phyloP scores from a whole-genome alignment of 768 basidiomycete species.

The Kwoniella shandongensis region DNA sequence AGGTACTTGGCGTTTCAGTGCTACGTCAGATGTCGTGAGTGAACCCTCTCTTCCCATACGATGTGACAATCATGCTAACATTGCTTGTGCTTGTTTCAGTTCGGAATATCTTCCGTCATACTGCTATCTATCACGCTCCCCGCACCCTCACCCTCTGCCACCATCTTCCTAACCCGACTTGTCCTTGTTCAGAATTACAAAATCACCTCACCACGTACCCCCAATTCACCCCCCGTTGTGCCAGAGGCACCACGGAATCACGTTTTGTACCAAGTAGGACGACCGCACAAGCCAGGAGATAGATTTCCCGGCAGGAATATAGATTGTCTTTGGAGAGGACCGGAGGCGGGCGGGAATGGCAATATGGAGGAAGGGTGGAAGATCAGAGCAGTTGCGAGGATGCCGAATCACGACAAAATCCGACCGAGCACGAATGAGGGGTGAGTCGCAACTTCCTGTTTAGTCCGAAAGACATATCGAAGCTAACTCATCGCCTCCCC shows the following conservation, averaged over 20 bases:
- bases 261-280: conserved; percentile 40
- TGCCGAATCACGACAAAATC: conserved; percentile 48
- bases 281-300: conserved; percentile 28
- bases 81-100: conserved; percentile 27
- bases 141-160: conserved; percentile 36
- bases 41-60: not conserved
- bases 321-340: conserved; percentile 40
- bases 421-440: conserved; percentile 45
- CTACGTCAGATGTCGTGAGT: conserved; percentile 45
- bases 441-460: too few relatives aligned
- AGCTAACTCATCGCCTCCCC: too few relatives aligned
- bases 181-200: conserved; percentile 40
- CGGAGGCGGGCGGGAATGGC: conserved; percentile 22
- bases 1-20: conserved; percentile 33
- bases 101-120: conserved; percentile 43
- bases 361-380: conserved; percentile 37
- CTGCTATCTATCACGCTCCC: conserved; percentile 31
- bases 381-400: conserved; percentile 34
- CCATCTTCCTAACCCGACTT: conserved; percentile 48
- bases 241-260: conserved; percentile 31
- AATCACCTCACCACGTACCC: conserved; percentile 42
- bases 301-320: conserved; percentile 29
- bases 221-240: conserved; percentile 27
- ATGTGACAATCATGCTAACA: too few relatives aligned
- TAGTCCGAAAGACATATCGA: too few relatives aligned